phyloP scores from a whole-genome alignment of 305 asterid genomes.

The Solanum chacoense region DNA sequence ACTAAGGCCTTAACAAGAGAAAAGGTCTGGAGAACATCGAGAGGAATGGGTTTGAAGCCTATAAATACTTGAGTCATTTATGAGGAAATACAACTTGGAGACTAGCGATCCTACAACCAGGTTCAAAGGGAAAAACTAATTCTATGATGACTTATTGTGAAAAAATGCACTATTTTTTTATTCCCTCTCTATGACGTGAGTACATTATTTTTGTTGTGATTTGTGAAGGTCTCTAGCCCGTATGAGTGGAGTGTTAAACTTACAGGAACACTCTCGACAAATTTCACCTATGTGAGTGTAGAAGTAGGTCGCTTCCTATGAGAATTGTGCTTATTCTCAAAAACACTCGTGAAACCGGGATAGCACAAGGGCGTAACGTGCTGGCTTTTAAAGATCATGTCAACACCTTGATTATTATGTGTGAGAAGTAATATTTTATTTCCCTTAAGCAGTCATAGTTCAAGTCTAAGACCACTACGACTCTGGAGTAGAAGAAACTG shows the following conservation, averaged over 20 bases:
- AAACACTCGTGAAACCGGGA: background rate
- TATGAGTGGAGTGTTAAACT: background rate
- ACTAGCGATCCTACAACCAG: background rate
- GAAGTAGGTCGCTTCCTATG: background rate
- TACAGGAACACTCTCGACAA: background rate
- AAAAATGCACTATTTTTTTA: background rate
- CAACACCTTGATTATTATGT: background rate
- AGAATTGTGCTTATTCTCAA: background rate
- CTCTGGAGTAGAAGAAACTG: too few relatives aligned
- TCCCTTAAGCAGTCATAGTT: background rate
- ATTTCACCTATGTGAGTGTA: background rate
- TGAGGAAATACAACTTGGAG: background rate
- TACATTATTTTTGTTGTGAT: background rate
- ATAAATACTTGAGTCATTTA: background rate
- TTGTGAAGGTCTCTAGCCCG: background rate
- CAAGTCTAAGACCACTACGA: too few relatives aligned
- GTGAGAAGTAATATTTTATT: background rate
- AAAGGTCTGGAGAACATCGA: background rate
- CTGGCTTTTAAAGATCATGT: background rate
- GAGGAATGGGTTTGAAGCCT: background rate
- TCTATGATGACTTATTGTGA: background rate
- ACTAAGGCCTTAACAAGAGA: background rate
- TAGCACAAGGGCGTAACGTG: too few relatives aligned
- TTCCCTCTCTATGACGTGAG: background rate
- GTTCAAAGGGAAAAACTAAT: background rate